Conservation (phyloP, 2,329 filamentous ascomycete genomes). For the Myrmaecium sp. region DNA sequence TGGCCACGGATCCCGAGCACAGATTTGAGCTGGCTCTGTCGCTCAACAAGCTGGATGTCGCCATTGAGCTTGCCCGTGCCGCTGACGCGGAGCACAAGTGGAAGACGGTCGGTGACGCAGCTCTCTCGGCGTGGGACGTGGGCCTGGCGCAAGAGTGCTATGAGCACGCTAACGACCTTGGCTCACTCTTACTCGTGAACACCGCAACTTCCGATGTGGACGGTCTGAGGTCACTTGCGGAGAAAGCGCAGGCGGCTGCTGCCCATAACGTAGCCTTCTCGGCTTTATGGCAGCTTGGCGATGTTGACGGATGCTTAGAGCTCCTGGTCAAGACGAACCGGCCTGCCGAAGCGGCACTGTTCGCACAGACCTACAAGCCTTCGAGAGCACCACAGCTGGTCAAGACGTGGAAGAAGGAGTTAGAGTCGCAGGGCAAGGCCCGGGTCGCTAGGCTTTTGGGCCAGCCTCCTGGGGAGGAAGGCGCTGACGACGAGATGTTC, state of each 20-base stretch:
- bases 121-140: slow-evolving; percentile 73
- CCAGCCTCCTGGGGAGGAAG: slow-evolving; percentile 52
- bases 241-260: slow-evolving; percentile 57
- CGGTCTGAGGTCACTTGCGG: slow-evolving; percentile 55
- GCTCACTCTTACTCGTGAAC: slow-evolving; percentile 74
- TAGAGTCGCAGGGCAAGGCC: slow-evolving; percentile 73
- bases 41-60: slow-evolving; percentile 69
- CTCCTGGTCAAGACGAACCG: slow-evolving; percentile 65
- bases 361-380: slow-evolving; percentile 91
- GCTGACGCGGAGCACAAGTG: slow-evolving; percentile 91
- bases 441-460: slow-evolving; percentile 74
- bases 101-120: slow-evolving; percentile 92
- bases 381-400: slow-evolving; percentile 53
- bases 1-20: slow-evolving; percentile 88
- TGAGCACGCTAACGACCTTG: slow-evolving; percentile 73
- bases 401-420: slow-evolving; percentile 59
- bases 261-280: slow-evolving; percentile 90
- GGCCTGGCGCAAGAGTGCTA: slow-evolving; percentile 86
- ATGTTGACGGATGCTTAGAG: slow-evolving; percentile 66
- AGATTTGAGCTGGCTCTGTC: slow-evolving; percentile 84
- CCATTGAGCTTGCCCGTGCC: slow-evolving; percentile 64
- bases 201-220: slow-evolving; percentile 66
- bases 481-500: slow-evolving; percentile 69
- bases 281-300: slow-evolving; percentile 71
- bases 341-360: slow-evolving; percentile 71